Evolutionary conservation across 2,329 filamentous ascomycete genomes (phyloP), one percentile per base, ranked within the genome.

Genomic region (Zelopaecilomyces penicillatus): DNA sequence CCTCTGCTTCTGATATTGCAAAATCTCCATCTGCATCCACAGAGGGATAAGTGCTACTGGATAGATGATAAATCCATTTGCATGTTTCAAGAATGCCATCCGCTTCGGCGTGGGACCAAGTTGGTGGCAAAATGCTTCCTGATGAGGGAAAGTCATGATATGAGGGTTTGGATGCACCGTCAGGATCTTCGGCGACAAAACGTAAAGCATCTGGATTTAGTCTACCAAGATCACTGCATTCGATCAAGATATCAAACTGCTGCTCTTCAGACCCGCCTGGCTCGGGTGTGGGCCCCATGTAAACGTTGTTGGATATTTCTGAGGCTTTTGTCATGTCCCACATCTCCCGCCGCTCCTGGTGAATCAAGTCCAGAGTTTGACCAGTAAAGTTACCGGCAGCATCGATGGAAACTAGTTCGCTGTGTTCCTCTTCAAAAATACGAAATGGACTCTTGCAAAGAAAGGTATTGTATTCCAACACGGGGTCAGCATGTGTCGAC

Each of bases 331-430:
- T 90, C 91, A 97, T 96, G 47, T 76, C 76, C 63, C 86, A 89
- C 91, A 98, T 97, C 67, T 98, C 93, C 41, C 79, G 66, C 46
- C 90, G 78, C 64, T 98, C 93, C 68, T 88, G 87, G 54, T 86
- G 83, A 60, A 87, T 87, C 61, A 98, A 93, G 63, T 97, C 90
- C 57, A 95, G 74, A 27, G 93, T 82, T 12, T 82, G 78, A 29
- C 86, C 87, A 0, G 87, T 94, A 55, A 83, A 67, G 35, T 74
- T 73, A 7, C 89, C 89, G 30, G 72, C 65, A 0, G 83, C 80
- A 64, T 94, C 82, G 39, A 91, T 70, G 3, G 87, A 80, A 11
- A 98, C 81, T 28, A 96, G 69, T 6, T 85, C 73, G 1, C 80
- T 71, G 56, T 88, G 72, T 3, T 75, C 70, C 37, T 77, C 66